Evolutionary conservation across 495 filamentous ascomycete genomes (phyloP).

Genomic region (Aspergillus funiculosus): DNA sequence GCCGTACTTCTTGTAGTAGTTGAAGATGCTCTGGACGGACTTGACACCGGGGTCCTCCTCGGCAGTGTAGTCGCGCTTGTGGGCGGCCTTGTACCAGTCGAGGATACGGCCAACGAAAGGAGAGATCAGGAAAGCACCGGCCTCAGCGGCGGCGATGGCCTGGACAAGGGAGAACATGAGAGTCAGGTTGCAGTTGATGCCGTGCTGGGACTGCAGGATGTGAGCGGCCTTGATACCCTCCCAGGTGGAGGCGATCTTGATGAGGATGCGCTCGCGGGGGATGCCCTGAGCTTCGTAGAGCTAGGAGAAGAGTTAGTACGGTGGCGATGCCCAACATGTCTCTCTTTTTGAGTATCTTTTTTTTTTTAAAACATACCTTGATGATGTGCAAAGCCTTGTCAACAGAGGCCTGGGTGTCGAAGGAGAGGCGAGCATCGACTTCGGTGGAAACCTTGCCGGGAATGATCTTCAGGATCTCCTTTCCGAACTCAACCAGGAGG

Average conservation of each 20-base stretch:
- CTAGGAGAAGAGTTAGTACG: slow-evolving; percentile 39
- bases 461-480: slow-evolving; percentile 93
- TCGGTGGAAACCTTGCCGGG: slow-evolving; percentile 98
- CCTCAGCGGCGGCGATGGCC: slow-evolving; percentile 94
- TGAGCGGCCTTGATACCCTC: slow-evolving; percentile 98
- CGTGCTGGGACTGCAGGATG: slow-evolving; percentile 86
- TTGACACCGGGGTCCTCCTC: slow-evolving; percentile 95
- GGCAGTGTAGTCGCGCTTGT: slow-evolving; percentile 84
- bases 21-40: slow-evolving; percentile 93
- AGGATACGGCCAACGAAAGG: slow-evolving; percentile 99
- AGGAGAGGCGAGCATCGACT: slow-evolving; percentile 94
- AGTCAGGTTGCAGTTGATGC: slow-evolving; percentile 96
- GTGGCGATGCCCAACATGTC: no score
- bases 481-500: slow-evolving; percentile 96
- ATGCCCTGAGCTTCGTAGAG: slow-evolving; percentile 91
- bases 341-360: no score
- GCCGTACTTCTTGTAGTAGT: slow-evolving; percentile 99
- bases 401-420: slow-evolving; percentile 86
- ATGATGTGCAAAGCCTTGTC: slow-evolving; percentile 98
- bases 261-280: slow-evolving; percentile 78
- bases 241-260: slow-evolving; percentile 59
- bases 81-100: slow-evolving; percentile 97
- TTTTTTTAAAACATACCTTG: slow-evolving; percentile 74
- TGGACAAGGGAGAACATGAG: slow-evolving; percentile 97
- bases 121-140: slow-evolving; percentile 96